phyloP scores from a whole-genome alignment of 2,329 filamentous ascomycete species.

The Colletotrichum lindemuthianum region DNA sequence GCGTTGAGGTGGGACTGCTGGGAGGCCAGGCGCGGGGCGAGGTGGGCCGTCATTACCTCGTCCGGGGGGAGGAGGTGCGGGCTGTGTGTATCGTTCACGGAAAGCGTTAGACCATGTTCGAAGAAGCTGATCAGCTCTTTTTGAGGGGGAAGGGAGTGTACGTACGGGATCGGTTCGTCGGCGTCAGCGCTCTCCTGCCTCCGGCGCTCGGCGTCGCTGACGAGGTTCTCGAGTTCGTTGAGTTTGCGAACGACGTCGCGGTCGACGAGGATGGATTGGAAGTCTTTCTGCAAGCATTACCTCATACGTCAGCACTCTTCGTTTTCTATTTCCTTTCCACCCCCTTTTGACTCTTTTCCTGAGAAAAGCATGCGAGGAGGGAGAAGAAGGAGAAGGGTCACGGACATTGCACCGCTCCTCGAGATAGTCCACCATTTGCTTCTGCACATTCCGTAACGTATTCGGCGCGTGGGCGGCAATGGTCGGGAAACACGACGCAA shows the following conservation, averaged over 20 bases:
- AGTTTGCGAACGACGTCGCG: slow-evolving; percentile 65
- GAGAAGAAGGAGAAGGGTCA: slow-evolving; percentile 20
- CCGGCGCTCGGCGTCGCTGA: slow-evolving; percentile 59
- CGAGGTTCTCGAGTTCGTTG: slow-evolving; percentile 67
- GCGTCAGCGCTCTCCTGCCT: slow-evolving; percentile 45
- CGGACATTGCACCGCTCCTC: slow-evolving; percentile 61
- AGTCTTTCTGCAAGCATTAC: slow-evolving; percentile 57
- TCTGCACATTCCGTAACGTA: slow-evolving; percentile 64
- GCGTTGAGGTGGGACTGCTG: slow-evolving; percentile 68
- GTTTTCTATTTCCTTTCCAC: neutral
- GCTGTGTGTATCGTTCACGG: slow-evolving; percentile 41
- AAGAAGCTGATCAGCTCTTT: neutral
- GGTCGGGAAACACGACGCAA: slow-evolving; percentile 70
- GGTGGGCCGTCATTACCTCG: slow-evolving; percentile 64
- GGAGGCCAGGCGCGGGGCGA: slow-evolving; percentile 60
- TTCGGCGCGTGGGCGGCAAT: slow-evolving; percentile 61
- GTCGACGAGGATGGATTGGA: slow-evolving; percentile 62
- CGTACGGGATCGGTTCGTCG: slow-evolving; percentile 56
- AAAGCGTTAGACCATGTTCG: neutral
- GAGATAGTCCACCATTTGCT: slow-evolving; percentile 67
- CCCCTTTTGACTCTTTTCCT: slow-evolving; percentile 26
- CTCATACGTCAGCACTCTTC: slow-evolving; percentile 1
- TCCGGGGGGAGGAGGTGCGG: slow-evolving; percentile 67
- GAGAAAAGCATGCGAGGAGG: neutral
- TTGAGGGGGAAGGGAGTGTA: slow-evolving; percentile 20